Conservation (phyloP, 495 filamentous ascomycete genomes). For the Amphirosellinia nigrospora region DNA sequence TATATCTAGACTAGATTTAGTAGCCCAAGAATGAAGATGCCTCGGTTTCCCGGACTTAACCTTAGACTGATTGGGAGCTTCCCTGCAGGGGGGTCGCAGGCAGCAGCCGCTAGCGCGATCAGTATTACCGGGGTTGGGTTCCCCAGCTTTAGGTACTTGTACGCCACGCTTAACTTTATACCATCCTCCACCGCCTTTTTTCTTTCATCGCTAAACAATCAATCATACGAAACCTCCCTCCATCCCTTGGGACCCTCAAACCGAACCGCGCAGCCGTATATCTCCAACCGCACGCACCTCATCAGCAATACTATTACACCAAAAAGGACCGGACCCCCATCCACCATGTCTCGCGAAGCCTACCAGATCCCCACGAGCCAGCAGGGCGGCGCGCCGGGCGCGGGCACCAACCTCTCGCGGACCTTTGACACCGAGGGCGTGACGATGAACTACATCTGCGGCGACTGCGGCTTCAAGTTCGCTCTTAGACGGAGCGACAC, state of each 20-base stretch:
- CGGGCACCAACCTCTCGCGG: constrained; percentile 35
- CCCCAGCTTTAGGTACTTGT: no score
- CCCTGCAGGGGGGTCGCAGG: constrained; percentile 3
- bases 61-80: constrained; percentile 11
- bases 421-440: constrained; percentile 43
- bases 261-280: not conserved
- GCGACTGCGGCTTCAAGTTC: constrained; percentile 87
- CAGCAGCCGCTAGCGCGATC: no score
- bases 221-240: not conserved
- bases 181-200: constrained; percentile 26
- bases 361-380: constrained; percentile 61
- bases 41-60: not conserved
- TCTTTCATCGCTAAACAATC: not conserved
- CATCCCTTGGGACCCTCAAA: not conserved
- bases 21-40: not conserved
- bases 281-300: not conserved
- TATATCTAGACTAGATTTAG: no score
- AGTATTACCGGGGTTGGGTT: no score
- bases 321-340: no score
- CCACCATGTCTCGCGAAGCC: constrained; percentile 63
- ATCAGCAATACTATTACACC: not conserved
- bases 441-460: constrained; percentile 85
- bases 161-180: not conserved
- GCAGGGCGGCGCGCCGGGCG: constrained; percentile 36
- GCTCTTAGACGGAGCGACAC: constrained; percentile 81